Conservation (phyloP, 2,329 filamentous ascomycete genomes). For the Hypoxylon sp. region DNA sequence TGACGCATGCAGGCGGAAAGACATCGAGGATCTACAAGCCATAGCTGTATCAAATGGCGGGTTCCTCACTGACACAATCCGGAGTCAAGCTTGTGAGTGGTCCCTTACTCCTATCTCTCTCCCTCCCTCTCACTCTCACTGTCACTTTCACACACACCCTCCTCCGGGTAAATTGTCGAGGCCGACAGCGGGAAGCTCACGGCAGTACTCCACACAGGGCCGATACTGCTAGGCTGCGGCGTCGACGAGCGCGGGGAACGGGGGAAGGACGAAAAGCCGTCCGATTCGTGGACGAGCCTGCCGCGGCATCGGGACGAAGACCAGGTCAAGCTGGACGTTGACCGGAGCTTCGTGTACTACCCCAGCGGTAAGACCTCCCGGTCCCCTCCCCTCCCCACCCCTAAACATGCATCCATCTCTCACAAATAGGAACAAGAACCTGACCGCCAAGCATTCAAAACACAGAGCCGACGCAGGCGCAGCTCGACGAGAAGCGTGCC, state of each 20-base stretch:
- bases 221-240: slow-evolving; percentile 58
- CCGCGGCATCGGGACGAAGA: slow-evolving; percentile 86
- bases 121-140: slow-evolving; percentile 7
- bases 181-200: slow-evolving; percentile 28
- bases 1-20: slow-evolving; percentile 68
- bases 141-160: slow-evolving; percentile 2
- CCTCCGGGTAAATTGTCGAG: slow-evolving; percentile 4
- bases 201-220: slow-evolving; percentile 54
- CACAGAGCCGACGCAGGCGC: slow-evolving; percentile 74
- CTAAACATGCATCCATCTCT: too few relatives aligned
- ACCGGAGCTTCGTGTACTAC: slow-evolving; percentile 98
- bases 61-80: slow-evolving; percentile 73
- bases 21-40: slow-evolving; percentile 66
- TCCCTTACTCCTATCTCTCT: slow-evolving; percentile 17
- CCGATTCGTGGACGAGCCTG: slow-evolving; percentile 69
- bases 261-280: slow-evolving; percentile 38
- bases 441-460: slow-evolving; percentile 1
- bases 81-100: slow-evolving; percentile 80
- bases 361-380: slow-evolving; percentile 72
- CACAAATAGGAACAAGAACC: slow-evolving; percentile 6
- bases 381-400: background rate
- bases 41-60: slow-evolving; percentile 75
- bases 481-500: slow-evolving; percentile 76
- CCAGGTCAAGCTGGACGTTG: slow-evolving; percentile 91
- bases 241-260: slow-evolving; percentile 42